Evolutionary conservation across 2,329 filamentous ascomycete species (phyloP).

Genomic region (Claviceps monticola): DNA sequence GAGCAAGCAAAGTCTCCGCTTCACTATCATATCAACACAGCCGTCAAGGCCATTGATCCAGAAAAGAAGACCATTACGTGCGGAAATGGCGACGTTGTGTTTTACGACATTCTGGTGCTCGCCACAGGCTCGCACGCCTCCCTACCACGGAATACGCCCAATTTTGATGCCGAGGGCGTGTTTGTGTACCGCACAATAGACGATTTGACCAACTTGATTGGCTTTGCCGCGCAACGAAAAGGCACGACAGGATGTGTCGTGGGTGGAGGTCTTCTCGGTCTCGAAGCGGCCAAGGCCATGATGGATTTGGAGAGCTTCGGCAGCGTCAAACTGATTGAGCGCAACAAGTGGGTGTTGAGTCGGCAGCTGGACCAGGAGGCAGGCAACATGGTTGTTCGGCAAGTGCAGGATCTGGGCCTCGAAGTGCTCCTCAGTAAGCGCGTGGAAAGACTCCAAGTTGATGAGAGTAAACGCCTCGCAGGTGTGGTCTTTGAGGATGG

Average conservation of each 20-base stretch:
- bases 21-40: slow-evolving; percentile 61
- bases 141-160: slow-evolving; percentile 56
- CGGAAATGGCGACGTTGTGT: slow-evolving; percentile 51
- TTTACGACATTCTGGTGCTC: slow-evolving; percentile 70
- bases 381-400: slow-evolving; percentile 67
- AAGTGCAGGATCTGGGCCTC: slow-evolving; percentile 64
- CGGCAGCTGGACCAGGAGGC: slow-evolving; percentile 73
- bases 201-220: slow-evolving; percentile 64
- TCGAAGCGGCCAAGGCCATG: slow-evolving; percentile 88
- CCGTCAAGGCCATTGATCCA: slow-evolving; percentile 50
- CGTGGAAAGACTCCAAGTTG: slow-evolving; percentile 57
- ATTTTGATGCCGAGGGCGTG: slow-evolving; percentile 66
- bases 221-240: slow-evolving; percentile 52
- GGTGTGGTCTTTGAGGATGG: slow-evolving; percentile 74
- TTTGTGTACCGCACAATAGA: slow-evolving; percentile 84
- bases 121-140: slow-evolving; percentile 80
- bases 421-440: slow-evolving; percentile 68
- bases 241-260: slow-evolving; percentile 63
- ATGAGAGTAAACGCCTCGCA: slow-evolving; percentile 51
- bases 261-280: slow-evolving; percentile 69
- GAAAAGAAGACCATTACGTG: slow-evolving; percentile 54
- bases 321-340: slow-evolving; percentile 66
- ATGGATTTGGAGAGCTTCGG: slow-evolving; percentile 66
- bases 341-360: slow-evolving; percentile 70
- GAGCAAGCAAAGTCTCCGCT: slow-evolving; percentile 53